Evolutionary conservation across 1,284 basidiomycete genomes (phyloP), one percentile per base, ranked within the genome.

Genomic region (Cryptococcus jaspeensis): DNA sequence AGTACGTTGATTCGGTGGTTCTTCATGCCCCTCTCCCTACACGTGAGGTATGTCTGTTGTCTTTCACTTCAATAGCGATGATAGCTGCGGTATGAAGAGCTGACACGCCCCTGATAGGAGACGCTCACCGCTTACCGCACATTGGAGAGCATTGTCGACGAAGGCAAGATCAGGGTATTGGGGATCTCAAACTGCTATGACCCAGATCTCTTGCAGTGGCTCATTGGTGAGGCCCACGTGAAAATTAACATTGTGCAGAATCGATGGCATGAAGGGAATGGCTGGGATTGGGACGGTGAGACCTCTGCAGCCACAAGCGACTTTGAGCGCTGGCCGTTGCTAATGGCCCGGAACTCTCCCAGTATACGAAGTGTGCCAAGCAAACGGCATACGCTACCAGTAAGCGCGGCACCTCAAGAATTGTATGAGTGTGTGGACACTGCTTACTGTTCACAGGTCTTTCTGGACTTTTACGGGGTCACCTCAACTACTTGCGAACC

Each of bases 401-500:
- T 89, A 59, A 57, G 85, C 61, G 12, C 56, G 36, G 48, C 23
- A 28, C 11, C 41, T 36, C 16, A 36, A 22, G 16, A 4, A 9
- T 16, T 9, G 16, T 40, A 8, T 20, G 2, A 11, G 3, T 13
- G 41, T 13, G 11, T 13, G 11, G 46, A 36, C 37, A n/a, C 16
- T 38, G 23, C 11, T 37, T 13, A 16, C 28, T 32, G n/a, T 16
- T 25, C 22, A n/a, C 61, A 90, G 88, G 68, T 88, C 88, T 11
- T 92, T 92, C 74, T 91, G 90, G 90, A 91, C 90, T 20, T 76
- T 92, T n/a, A 84, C 87, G 0, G 89, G 89, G 9, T 88, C 87
- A 1, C 87, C 87, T 2, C 78, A 70, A 2, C 78, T 90, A 7
- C 77, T 89, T 2, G 58, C 72, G 1, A 80, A 85, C 65, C 80